These are phyloP conservation scores for Backusella westeae DNA, from an alignment of 192 early-diverging fungal genomes.

Conservation along the genomic window DNA sequence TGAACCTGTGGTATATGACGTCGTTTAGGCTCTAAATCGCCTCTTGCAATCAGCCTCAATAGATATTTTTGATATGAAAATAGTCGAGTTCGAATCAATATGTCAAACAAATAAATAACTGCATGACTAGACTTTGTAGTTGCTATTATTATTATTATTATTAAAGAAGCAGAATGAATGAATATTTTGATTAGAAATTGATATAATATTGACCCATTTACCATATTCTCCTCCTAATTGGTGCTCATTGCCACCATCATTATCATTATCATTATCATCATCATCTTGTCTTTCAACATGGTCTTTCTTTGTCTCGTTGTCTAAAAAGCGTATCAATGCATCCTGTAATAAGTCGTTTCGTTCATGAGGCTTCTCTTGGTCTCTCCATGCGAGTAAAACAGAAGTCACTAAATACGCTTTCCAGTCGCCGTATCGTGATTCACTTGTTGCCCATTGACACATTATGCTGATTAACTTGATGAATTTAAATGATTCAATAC, in stretches of 20 bases:
- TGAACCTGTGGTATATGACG: conserved; percentile 33
- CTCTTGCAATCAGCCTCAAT: conserved; percentile 55
- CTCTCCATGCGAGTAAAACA: conserved; percentile 42
- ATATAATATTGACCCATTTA: background rate
- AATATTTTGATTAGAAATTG: background rate
- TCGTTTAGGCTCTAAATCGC: conserved; percentile 41
- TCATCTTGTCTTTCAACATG: background rate
- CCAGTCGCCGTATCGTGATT: conserved; percentile 44
- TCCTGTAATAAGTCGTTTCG: conserved; percentile 39
- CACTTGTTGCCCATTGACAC: conserved; percentile 53
- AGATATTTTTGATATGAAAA: conserved; percentile 60
- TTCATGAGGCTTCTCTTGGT: conserved; percentile 15
- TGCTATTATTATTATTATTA: background rate
- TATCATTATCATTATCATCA: background rate
- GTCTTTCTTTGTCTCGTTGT: conserved; percentile 21
- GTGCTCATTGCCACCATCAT: background rate
- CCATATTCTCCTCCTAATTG: background rate
- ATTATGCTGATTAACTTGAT: conserved; percentile 36
- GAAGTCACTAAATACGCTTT: conserved; percentile 45
- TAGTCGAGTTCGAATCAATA: conserved; percentile 49
- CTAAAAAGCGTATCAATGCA: conserved; percentile 49
- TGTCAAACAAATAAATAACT: conserved; percentile 46
- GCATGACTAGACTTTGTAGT: background rate
- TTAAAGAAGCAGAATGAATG: background rate
- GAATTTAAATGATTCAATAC: background rate